Percentiles rank a stretch among this genome's conserved stretches.
Evolutionary conservation across 2,329 filamentous ascomycete genomes (phyloP).

Genomic region (Phyllachora maydis): DNA sequence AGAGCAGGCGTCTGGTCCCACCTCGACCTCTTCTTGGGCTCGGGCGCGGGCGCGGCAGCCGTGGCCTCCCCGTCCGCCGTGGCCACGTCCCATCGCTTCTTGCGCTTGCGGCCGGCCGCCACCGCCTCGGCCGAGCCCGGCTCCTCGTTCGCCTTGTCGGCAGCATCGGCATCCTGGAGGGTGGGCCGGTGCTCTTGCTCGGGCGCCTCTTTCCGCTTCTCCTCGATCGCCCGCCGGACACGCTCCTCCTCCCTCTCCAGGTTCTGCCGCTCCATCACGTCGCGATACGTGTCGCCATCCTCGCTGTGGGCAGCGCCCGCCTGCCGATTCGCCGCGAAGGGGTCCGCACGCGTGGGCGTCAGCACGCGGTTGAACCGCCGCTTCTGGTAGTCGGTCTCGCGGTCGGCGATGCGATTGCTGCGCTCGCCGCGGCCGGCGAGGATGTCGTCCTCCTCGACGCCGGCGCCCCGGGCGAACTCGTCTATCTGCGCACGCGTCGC

Average conservation of each 20-base stretch:
- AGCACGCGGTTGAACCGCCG: slow-evolving; percentile 75
- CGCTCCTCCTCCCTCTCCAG: slow-evolving; percentile 86
- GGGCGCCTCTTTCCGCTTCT: slow-evolving; percentile 41
- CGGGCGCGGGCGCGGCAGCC: slow-evolving; percentile 25
- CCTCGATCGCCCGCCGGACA: slow-evolving; percentile 59
- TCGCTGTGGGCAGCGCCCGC: too few species aligned
- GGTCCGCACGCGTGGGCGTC: slow-evolving; percentile 69
- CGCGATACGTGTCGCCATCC: slow-evolving; percentile 70
- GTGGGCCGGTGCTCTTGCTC: slow-evolving; percentile 52
- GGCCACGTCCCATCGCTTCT: slow-evolving; percentile 83
- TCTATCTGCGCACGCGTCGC: slow-evolving; percentile 82
- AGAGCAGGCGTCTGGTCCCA: slow-evolving; percentile 68
- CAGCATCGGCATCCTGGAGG: slow-evolving; percentile 48
- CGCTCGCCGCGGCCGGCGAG: slow-evolving; percentile 67
- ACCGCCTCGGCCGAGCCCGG: slow-evolving; percentile 44
- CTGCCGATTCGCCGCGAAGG: slow-evolving; percentile 59
- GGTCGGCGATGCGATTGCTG: slow-evolving; percentile 73
- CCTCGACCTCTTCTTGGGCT: slow-evolving; percentile 57
- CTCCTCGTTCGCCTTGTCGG: slow-evolving; percentile 58
- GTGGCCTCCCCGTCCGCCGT: slow-evolving; percentile 30
- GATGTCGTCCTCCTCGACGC: slow-evolving; percentile 82
- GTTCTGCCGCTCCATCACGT: slow-evolving; percentile 79
- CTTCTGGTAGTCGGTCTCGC: slow-evolving; percentile 96
- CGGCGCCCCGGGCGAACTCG: slow-evolving; percentile 70
- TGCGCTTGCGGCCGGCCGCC: slow-evolving; percentile 56